Evolutionary conservation across 139 green algal genomes (phyloP).

Genomic region (Choricystis sp.): DNA sequence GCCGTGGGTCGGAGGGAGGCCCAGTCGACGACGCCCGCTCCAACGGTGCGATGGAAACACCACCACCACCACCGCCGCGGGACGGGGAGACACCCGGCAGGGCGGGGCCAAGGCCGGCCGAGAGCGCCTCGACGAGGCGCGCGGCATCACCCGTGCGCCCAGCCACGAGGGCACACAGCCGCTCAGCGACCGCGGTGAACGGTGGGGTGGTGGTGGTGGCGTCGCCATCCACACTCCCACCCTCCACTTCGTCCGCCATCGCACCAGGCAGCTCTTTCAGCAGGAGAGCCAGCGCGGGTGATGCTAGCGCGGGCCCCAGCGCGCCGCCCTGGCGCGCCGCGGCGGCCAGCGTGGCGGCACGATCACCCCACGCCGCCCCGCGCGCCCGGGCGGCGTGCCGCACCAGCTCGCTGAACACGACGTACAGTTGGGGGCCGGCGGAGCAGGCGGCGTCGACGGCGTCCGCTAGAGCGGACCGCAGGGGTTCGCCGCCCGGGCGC

Average conservation of each 20-base stretch:
- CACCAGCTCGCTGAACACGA: constrained; percentile 22
- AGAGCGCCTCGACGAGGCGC: background rate
- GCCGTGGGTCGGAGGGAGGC: background rate
- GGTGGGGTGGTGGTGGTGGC: no score
- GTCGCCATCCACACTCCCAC: no score
- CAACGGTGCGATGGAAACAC: no score
- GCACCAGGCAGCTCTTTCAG: constrained; percentile 18
- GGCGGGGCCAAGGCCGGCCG: background rate
- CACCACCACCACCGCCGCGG: no score
- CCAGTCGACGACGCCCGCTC: no score
- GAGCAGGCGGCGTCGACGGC: constrained; percentile 15
- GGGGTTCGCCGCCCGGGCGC: constrained; percentile 6
- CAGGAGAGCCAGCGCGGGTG: constrained; percentile 17
- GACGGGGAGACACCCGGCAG: background rate
- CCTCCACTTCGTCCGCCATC: constrained; percentile 1
- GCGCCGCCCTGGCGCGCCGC: constrained; percentile 6
- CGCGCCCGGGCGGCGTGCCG: constrained; percentile 11
- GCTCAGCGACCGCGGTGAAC: background rate
- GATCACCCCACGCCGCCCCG: background rate
- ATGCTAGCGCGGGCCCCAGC: constrained; percentile 12
- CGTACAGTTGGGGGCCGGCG: constrained; percentile 26
- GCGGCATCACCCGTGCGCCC: background rate
- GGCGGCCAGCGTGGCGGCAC: constrained; percentile 10
- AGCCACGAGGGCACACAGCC: background rate
- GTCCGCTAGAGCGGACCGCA: constrained; percentile 3